A percentile compares a stretch with the other conserved stretches of the same genome.
Evolutionary conservation across 2,329 filamentous ascomycete genomes (phyloP).

Genomic region (Botrytis galanthina): DNA sequence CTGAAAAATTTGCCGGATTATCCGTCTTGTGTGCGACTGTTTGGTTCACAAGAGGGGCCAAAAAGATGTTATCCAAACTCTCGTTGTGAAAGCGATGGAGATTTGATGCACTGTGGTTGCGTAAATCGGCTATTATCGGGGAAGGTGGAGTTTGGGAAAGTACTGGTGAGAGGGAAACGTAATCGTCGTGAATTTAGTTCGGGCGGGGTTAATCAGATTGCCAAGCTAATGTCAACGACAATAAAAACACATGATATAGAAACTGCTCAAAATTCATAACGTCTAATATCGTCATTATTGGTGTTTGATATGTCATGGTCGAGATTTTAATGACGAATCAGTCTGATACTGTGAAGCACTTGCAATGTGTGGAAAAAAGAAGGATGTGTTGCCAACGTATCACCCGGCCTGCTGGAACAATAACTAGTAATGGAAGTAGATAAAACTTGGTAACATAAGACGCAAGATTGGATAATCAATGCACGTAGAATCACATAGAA

Average conservation of each 20-base stretch:
- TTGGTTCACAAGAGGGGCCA: background rate
- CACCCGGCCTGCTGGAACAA: background rate
- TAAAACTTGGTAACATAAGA: background rate
- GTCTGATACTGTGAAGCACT: background rate
- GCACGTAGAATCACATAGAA: background rate
- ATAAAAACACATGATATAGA: background rate
- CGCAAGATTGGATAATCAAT: too few relatives aligned
- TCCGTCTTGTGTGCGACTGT: background rate
- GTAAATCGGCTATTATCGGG: background rate
- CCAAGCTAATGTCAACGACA: background rate
- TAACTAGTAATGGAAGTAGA: too few relatives aligned
- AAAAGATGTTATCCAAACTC: background rate
- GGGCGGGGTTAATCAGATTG: background rate
- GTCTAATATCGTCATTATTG: background rate
- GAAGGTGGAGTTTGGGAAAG: background rate
- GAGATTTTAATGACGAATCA: background rate
- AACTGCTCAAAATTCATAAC: background rate
- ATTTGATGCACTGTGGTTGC: background rate
- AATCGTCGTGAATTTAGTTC: background rate
- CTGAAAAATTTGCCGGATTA: constrained; percentile 1
- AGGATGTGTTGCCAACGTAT: background rate
- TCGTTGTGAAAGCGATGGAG: background rate
- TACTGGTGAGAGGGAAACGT: background rate
- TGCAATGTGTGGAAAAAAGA: background rate
- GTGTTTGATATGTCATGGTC: background rate